Evolutionary conservation across 1,139 yeast genomes (phyloP).

Genomic region (Geotrichum cucujoidarum): DNA sequence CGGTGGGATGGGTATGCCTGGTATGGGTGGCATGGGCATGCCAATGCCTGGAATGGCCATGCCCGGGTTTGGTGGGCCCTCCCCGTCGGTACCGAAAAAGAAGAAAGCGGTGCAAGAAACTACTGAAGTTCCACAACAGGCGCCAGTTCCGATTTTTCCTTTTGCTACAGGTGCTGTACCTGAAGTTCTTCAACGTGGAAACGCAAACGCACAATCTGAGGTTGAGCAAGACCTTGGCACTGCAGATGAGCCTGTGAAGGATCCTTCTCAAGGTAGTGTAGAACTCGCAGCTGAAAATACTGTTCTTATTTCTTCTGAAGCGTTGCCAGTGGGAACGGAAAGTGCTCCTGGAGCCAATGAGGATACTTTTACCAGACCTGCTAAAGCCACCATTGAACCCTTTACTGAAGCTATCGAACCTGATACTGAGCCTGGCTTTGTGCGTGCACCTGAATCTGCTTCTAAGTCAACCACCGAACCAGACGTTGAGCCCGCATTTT

Average conservation of each 20-base stretch:
- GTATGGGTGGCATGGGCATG: slow-evolving; percentile 39
- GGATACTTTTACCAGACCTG: too few species aligned
- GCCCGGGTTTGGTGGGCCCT: slow-evolving; percentile 20
- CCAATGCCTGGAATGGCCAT: slow-evolving; percentile 11
- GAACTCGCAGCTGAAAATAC: not conserved
- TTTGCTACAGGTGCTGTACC: slow-evolving; percentile 38
- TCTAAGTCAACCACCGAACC: too few species aligned
- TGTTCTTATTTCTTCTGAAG: too few species aligned
- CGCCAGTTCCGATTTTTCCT: slow-evolving; percentile 51
- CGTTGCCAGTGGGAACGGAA: too few species aligned
- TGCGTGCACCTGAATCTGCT: too few species aligned
- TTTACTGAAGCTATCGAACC: too few species aligned
- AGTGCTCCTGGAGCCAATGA: too few species aligned
- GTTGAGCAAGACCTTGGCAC: not conserved
- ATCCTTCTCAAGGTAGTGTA: not conserved
- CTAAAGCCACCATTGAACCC: too few species aligned
- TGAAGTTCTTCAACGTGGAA: slow-evolving; percentile 8
- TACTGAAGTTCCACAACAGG: slow-evolving; percentile 20
- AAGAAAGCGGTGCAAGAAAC: slow-evolving; percentile 29
- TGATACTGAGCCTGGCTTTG: too few species aligned
- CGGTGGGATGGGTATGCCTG: slow-evolving; percentile 77
- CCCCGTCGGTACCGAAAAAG: slow-evolving; percentile 20
- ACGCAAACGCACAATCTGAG: not conserved
- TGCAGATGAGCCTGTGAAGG: not conserved
- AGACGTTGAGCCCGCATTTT: too few species aligned